phyloP scores from a whole-genome alignment of 225 moss, liverwort and hornwort species.

The Physcomitrium patens region DNA sequence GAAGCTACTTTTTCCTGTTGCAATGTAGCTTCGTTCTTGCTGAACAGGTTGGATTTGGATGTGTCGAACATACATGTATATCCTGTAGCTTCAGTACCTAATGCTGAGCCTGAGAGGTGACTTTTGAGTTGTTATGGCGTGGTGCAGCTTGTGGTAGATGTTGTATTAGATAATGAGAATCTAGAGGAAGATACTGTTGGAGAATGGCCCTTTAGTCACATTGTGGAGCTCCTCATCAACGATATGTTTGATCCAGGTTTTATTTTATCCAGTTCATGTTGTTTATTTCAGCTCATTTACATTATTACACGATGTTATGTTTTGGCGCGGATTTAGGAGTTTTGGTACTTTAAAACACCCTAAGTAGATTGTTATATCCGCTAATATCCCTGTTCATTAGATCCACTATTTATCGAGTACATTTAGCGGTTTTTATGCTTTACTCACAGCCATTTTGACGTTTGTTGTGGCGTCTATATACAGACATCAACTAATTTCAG shows the following conservation, averaged over 20 bases:
- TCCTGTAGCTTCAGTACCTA: constrained; percentile 19
- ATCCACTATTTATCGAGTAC: background rate
- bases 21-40: constrained; percentile 6
- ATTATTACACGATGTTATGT: constrained; percentile 5
- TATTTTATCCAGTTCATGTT: constrained; percentile 30
- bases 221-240: constrained; percentile 87
- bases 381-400: constrained; percentile 1
- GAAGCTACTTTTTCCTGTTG: constrained; percentile 1
- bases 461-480: constrained; percentile 13
- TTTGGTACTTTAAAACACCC: constrained; percentile 1
- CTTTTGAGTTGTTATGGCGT: constrained; percentile 33
- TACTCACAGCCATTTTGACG: background rate
- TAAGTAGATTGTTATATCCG: background rate
- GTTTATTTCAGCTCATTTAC: constrained; percentile 3
- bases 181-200: constrained; percentile 70
- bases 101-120: constrained; percentile 19
- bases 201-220: constrained; percentile 81
- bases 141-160: constrained; percentile 88
- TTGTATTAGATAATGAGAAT: constrained; percentile 73
- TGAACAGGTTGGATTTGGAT: constrained; percentile 12
- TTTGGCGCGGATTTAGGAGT: background rate
- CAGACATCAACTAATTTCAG: constrained; percentile 16
- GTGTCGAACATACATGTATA: constrained; percentile 14
- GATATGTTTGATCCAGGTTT: constrained; percentile 95
- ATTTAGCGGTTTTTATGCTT: constrained; percentile 8